These are phyloP conservation scores for Adenanthera pavonina DNA, from an alignment of 306 rosid genomes.

Conservation along the genomic window DNA sequence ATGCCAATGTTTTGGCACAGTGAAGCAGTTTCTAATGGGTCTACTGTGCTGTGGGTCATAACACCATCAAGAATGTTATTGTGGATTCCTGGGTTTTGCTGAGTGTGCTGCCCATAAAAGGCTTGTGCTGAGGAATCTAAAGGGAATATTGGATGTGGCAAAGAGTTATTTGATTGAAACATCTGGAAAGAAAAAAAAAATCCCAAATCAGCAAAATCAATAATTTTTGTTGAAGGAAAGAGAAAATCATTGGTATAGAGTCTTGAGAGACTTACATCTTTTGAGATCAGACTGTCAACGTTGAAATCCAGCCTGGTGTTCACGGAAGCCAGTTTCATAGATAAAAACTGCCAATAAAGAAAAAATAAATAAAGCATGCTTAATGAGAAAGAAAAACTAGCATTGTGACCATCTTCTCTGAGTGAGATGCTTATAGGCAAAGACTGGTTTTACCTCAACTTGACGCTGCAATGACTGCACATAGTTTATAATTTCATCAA, in stretches of 20 bases:
- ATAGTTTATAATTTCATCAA: constrained; percentile 95
- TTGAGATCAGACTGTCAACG: constrained; percentile 69
- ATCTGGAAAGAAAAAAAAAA: constrained; percentile 48
- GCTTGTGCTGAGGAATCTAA: constrained; percentile 78
- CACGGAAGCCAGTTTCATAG: constrained; percentile 94
- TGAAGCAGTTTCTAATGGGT: constrained; percentile 63
- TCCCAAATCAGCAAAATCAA: constrained; percentile 32
- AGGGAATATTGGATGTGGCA: constrained; percentile 67
- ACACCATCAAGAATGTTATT: constrained; percentile 58
- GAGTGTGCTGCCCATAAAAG: constrained; percentile 57
- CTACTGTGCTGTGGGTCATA: constrained; percentile 58
- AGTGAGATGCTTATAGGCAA: constrained; percentile 33
- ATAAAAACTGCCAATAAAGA: constrained; percentile 69
- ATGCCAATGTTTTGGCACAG: constrained; percentile 62
- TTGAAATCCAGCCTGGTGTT: constrained; percentile 80
- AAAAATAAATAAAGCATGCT: neutral
- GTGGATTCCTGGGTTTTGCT: constrained; percentile 61
- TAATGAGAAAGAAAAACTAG: constrained; percentile 42
- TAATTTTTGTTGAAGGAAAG: constrained; percentile 6
- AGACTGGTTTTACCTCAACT: constrained; percentile 79
- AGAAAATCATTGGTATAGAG: neutral
- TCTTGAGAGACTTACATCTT: constrained; percentile 66
- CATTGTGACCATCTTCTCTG: constrained; percentile 25
- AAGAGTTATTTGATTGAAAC: constrained; percentile 63
- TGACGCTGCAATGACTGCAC: constrained; percentile 97